phyloP scores from a whole-genome alignment of 139 green algal species.

The Closterium sp. region DNA sequence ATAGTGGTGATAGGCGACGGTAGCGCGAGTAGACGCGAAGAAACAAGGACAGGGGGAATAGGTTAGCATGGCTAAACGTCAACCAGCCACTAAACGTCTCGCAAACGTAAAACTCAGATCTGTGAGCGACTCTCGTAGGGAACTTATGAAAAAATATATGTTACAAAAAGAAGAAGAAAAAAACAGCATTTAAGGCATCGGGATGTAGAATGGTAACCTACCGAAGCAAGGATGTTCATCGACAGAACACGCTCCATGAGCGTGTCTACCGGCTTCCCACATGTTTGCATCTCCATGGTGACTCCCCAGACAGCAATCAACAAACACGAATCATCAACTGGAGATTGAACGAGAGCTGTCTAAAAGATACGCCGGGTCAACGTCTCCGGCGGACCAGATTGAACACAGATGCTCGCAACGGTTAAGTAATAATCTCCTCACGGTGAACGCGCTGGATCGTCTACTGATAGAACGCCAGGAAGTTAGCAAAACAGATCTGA shows the following conservation, averaged over 20 bases:
- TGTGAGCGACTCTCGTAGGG: not conserved
- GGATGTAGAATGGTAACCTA: not conserved
- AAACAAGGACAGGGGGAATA: not conserved
- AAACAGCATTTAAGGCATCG: not conserved
- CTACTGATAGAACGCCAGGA: not conserved
- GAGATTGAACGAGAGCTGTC: not conserved
- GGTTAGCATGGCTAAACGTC: not conserved
- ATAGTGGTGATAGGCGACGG: not conserved
- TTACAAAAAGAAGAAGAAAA: not conserved
- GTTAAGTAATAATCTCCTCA: not conserved
- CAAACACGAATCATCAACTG: too few relatives aligned
- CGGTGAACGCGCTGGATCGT: not conserved
- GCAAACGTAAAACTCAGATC: not conserved
- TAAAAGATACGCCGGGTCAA: not conserved
- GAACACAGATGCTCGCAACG: not conserved
- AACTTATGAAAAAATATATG: not conserved
- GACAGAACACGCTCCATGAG: constrained; percentile 44
- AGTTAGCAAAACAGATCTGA: not conserved
- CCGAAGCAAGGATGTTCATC: constrained; percentile 48
- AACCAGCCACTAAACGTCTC: too few relatives aligned
- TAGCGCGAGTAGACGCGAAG: not conserved
- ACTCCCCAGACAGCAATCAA: not conserved
- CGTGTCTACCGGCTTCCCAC: constrained; percentile 41
- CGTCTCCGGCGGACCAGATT: not conserved
- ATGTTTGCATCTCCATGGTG: constrained; percentile 34